These are phyloP conservation scores for Phytopythium chamaehyphon DNA, from an alignment of 352 stramenopile genomes.

Conservation along the genomic window DNA sequence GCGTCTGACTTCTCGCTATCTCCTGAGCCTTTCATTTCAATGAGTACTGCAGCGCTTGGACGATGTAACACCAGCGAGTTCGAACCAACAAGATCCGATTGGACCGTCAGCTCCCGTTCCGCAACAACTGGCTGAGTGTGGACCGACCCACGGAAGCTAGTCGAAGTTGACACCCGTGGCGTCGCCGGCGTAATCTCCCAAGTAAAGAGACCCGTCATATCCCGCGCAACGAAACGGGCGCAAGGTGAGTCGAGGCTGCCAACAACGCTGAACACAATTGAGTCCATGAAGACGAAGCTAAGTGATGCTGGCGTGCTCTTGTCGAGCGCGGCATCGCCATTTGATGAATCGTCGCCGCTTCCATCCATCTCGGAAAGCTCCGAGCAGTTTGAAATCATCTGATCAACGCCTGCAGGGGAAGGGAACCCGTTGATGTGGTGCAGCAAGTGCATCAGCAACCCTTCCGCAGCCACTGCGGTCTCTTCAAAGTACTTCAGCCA, in stretches of 20 bases:
- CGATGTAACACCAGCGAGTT: conserved; percentile 37
- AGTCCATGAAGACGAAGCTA: conserved; percentile 89
- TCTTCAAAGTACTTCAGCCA: conserved; percentile 85
- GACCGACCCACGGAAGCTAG: conserved; percentile 14
- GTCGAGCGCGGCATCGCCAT: conserved; percentile 11
- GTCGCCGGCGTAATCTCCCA: conserved; percentile 71
- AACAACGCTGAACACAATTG: conserved; percentile 81
- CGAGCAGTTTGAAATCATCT: conserved; percentile 78
- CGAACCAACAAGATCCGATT: conserved; percentile 25
- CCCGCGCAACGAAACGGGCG: conserved; percentile 68
- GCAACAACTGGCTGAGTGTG: conserved; percentile 10
- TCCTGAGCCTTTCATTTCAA: conserved; percentile 47
- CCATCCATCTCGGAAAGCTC: conserved; percentile 52
- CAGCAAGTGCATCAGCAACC: conserved; percentile 79
- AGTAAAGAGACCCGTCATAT: conserved; percentile 85
- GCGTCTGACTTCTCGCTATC: conserved; percentile 19
- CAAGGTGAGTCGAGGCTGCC: conserved; percentile 75
- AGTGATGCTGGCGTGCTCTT: conserved; percentile 29
- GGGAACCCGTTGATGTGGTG: conserved; percentile 86
- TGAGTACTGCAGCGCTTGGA: conserved; percentile 43
- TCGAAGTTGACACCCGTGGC: conserved; percentile 1
- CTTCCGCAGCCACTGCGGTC: conserved; percentile 75
- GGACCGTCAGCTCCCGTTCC: conserved; percentile 36
- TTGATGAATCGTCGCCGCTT: conserved; percentile 9
- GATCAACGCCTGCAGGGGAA: conserved; percentile 75